Percentiles rank a stretch among this genome's conserved stretches.
These are phyloP conservation scores for Arthrobotrys conoides DNA, from an alignment of 2,329 filamentous ascomycete species.

Conservation along the genomic window DNA sequence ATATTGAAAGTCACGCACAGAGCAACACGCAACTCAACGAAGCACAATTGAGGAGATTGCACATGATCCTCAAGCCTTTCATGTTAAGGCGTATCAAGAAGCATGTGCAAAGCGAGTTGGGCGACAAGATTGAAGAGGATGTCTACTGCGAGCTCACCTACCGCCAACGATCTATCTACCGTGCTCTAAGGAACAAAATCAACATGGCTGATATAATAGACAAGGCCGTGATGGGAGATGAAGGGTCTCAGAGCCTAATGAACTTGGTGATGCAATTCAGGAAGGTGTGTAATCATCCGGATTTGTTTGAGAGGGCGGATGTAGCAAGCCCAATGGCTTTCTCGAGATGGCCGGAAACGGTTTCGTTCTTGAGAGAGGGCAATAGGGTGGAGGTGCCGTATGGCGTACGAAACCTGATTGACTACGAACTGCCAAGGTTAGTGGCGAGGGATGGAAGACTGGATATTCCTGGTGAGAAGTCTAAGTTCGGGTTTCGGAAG, in stretches of 20 bases:
- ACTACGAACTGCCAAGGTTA: constrained; percentile 84
- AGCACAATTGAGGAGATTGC: constrained; percentile 93
- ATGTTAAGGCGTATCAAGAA: constrained; percentile 99
- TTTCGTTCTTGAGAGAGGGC: constrained; percentile 93
- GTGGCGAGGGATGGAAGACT: constrained; percentile 87
- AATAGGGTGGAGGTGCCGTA: constrained; percentile 84
- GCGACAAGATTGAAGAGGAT: constrained; percentile 97
- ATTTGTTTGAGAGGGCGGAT: constrained; percentile 94
- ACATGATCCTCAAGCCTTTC: constrained; percentile 99
- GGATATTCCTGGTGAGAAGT: constrained; percentile 79
- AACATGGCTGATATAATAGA: constrained; percentile 99
- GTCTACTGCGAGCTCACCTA: constrained; percentile 98
- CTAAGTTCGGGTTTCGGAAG: constrained; percentile 83
- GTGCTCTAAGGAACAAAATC: constrained; percentile 93
- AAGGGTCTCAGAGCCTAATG: constrained; percentile 96
- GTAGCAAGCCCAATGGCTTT: constrained; percentile 87
- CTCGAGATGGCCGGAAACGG: constrained; percentile 92
- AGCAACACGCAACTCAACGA: constrained; percentile 99
- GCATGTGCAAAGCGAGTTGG: constrained; percentile 98
- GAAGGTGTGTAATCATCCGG: constrained; percentile 98
- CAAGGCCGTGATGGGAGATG: constrained; percentile 92
- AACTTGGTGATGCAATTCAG: constrained; percentile 99
- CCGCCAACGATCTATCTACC: constrained; percentile 92
- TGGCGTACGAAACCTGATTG: constrained; percentile 86
- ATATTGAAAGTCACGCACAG: constrained; percentile 97